Conservation (phyloP, 148 eudicot species). For the Chenopodium quinoa region DNA sequence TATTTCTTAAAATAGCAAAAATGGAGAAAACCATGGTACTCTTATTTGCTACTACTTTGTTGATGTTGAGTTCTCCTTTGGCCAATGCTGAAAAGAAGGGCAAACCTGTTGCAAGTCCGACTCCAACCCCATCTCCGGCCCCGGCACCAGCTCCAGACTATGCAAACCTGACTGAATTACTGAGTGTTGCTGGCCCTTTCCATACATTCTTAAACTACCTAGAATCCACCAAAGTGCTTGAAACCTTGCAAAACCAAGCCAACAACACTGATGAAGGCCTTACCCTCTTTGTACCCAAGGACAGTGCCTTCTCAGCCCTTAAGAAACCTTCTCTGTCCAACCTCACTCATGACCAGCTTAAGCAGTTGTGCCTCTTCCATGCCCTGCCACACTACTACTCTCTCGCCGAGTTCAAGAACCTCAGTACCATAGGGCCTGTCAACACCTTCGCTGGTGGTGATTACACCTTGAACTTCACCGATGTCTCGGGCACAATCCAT, state of each 20-base stretch:
- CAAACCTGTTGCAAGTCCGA: slow-evolving; percentile 24
- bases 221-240: slow-evolving; percentile 60
- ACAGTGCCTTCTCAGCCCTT: slow-evolving; percentile 56
- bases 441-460: slow-evolving; percentile 65
- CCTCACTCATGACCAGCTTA: slow-evolving; percentile 75
- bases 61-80: slow-evolving; percentile 35
- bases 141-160: slow-evolving; percentile 64
- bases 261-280: slow-evolving; percentile 82
- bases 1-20: background rate
- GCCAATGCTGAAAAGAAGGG: slow-evolving; percentile 40
- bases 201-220: slow-evolving; percentile 66
- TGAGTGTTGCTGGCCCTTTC: slow-evolving; percentile 83
- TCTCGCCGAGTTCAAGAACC: slow-evolving; percentile 67
- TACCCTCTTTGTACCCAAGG: slow-evolving; percentile 77
- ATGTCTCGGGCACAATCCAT: slow-evolving; percentile 53
- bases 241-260: slow-evolving; percentile 85
- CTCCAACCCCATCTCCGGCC: slow-evolving; percentile 51
- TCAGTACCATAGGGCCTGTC: slow-evolving; percentile 52
- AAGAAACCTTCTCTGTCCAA: slow-evolving; percentile 65
- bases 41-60: slow-evolving; percentile 29
- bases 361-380: slow-evolving; percentile 76
- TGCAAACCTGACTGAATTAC: slow-evolving; percentile 74
- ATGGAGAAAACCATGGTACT: slow-evolving; percentile 36
- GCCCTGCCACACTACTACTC: slow-evolving; percentile 74
- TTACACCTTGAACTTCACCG: slow-evolving; percentile 65